Conservation (phyloP, 805 yeast genomes). For the Debaryomyces hansenii region DNA sequence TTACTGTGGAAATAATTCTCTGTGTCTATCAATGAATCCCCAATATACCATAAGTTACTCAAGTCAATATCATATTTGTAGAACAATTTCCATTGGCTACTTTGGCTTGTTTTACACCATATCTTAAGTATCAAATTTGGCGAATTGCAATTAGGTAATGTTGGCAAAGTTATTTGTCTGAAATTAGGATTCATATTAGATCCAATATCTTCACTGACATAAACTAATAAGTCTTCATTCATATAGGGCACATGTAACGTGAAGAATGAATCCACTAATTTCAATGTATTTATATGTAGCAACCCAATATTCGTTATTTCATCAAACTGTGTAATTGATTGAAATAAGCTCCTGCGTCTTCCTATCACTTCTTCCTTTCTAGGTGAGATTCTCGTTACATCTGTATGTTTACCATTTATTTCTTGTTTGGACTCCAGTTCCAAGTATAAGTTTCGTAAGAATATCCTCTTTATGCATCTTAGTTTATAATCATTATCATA, state of each 20-base stretch:
- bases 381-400: not conserved
- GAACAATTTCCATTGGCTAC: constrained; percentile 20
- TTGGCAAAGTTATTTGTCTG: constrained; percentile 26
- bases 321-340: constrained; percentile 2
- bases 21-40: constrained; percentile 6
- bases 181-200: constrained; percentile 25
- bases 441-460: constrained; percentile 15
- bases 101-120: constrained; percentile 14
- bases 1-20: constrained; percentile 18
- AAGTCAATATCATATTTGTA: constrained; percentile 16
- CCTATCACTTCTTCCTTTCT: not conserved
- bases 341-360: constrained; percentile 3
- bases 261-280: constrained; percentile 25
- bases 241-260: constrained; percentile 19
- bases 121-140: constrained; percentile 16
- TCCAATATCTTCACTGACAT: constrained; percentile 31
- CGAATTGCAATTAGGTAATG: constrained; percentile 6
- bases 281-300: constrained; percentile 11
- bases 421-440: not conserved
- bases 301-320: constrained; percentile 8
- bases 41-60: constrained; percentile 11
- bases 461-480: constrained; percentile 12
- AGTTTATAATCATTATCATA: constrained; percentile 11
- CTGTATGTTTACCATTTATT: not conserved
- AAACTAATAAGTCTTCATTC: constrained; percentile 17